A percentile compares a stretch with the other conserved stretches of the same genome.
phyloP scores from a whole-genome alignment of 164 flowering plant species.

The Cinnamomum micranthum region DNA sequence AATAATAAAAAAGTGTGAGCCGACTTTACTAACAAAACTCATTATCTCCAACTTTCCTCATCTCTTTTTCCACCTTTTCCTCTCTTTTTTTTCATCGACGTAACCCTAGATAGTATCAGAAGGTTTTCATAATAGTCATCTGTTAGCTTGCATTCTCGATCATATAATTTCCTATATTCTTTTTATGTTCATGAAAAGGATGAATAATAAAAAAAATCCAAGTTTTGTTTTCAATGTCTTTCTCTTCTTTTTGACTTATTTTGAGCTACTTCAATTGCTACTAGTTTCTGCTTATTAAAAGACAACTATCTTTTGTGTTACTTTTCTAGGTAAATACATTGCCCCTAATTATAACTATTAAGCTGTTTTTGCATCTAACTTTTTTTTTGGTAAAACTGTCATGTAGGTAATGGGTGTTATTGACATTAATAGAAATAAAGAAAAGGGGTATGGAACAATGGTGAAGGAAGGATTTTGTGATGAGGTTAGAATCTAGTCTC shows the following conservation, averaged over 20 bases:
- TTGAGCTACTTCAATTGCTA: not conserved
- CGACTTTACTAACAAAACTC: no score
- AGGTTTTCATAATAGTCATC: no score
- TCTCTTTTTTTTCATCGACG: no score
- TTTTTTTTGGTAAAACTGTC: not conserved
- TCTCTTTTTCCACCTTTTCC: no score
- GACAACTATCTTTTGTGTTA: not conserved
- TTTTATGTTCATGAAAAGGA: not conserved
- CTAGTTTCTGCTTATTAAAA: not conserved
- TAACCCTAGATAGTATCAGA: no score
- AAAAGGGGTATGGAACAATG: conserved; percentile 73
- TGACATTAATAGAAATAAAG: conserved; percentile 72
- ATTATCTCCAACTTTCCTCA: no score
- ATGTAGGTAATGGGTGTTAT: conserved; percentile 83
- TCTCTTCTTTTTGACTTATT: not conserved
- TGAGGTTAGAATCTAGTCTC: conserved; percentile 47
- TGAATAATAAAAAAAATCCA: not conserved
- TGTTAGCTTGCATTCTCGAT: not conserved
- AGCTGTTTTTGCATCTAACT: not conserved
- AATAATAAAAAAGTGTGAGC: no score
- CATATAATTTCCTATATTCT: not conserved
- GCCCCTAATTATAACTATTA: no score
- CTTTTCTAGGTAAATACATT: no score
- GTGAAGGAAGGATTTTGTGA: conserved; percentile 89
- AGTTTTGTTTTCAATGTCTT: not conserved